Evolutionary conservation across 225 moss, liverwort and hornwort genomes (phyloP).

Genomic region (Neckera pumila): DNA sequence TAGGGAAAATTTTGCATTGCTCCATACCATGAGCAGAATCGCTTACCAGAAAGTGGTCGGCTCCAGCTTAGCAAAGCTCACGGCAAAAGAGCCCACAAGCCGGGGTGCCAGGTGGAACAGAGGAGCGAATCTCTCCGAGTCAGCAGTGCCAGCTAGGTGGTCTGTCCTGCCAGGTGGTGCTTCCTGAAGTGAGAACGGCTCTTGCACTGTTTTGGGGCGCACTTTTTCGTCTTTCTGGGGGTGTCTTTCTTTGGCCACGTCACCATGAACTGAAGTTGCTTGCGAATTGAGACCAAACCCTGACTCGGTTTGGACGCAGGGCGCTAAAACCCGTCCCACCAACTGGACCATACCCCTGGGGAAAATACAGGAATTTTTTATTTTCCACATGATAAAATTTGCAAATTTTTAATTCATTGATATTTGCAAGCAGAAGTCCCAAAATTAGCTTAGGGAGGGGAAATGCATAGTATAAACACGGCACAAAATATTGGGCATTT

Average conservation of each 20-base stretch:
- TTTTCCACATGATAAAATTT: no score
- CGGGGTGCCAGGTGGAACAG: neutral
- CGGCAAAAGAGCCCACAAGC: neutral
- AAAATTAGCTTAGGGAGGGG: no score
- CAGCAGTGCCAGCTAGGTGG: constrained; percentile 1
- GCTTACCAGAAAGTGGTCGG: no score
- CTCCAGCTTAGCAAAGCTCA: neutral
- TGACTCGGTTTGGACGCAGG: neutral
- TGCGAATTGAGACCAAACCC: neutral
- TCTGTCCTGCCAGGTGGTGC: neutral
- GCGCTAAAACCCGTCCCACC: no score
- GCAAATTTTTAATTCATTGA: no score
- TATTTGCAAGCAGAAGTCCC: no score
- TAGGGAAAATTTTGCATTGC: no score
- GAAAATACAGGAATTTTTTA: no score
- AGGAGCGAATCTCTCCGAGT: neutral
- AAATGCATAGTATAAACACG: no score
- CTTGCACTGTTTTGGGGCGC: neutral
- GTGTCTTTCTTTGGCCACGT: neutral
- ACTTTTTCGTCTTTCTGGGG: neutral
- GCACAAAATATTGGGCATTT: no score
- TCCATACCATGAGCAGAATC: no score
- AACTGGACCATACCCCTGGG: no score
- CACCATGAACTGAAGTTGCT: neutral
- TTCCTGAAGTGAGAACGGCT: neutral